Conservation (phyloP, 2,329 filamentous ascomycete species). For the Trichoderma atrobrunneum region DNA sequence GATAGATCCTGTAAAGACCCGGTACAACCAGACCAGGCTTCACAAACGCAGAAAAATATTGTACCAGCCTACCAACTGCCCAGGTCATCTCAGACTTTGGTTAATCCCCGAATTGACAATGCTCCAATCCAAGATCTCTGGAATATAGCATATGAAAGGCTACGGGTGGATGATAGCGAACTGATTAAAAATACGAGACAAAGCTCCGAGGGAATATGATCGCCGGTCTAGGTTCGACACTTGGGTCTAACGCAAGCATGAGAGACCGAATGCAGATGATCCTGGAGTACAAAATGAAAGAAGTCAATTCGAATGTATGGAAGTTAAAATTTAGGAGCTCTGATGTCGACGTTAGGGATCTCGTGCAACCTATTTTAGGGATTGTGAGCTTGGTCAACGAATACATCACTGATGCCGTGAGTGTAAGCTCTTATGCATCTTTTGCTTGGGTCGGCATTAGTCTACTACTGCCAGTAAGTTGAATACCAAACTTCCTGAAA, state of each 20-base stretch:
- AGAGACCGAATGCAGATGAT: background rate
- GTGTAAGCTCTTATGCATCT: background rate
- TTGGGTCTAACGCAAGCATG: background rate
- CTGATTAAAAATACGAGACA: background rate
- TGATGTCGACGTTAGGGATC: background rate
- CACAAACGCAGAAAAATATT: background rate
- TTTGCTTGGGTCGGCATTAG: background rate
- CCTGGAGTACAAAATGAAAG: background rate
- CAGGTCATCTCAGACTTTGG: accelerated
- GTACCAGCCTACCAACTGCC: background rate
- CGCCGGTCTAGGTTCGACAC: background rate
- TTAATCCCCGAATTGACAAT: background rate
- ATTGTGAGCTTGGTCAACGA: background rate
- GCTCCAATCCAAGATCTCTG: background rate
- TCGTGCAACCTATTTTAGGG: background rate
- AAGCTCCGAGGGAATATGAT: background rate
- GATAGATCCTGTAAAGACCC: background rate
- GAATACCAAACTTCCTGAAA: background rate
- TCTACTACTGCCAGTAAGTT: background rate
- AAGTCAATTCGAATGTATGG: background rate
- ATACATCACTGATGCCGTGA: background rate
- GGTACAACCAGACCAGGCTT: background rate
- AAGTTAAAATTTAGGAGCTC: background rate
- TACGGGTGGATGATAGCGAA: background rate
- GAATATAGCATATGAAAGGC: background rate